Evolutionary conservation across 768 basidiomycete species (phyloP), one percentile per base, ranked within the genome.

Genomic region (Calocybe cyanea): DNA sequence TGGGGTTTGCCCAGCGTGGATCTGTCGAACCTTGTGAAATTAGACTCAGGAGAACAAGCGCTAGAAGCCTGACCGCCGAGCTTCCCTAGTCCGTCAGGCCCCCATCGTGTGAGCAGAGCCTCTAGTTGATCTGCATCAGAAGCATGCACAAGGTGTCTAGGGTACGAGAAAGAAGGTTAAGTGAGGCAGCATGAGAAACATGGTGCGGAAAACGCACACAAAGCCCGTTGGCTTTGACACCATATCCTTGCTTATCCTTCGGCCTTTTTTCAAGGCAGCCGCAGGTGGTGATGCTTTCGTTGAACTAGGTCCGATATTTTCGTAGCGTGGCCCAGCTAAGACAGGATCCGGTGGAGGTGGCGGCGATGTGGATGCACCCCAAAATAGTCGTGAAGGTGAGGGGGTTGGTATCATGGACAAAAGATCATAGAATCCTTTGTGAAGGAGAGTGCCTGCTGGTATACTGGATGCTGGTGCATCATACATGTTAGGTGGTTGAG

Each of bases 341-440:
- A 76, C 61, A 33, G 71, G 64, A 48, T 76, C 73, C 32, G 65
- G 50, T 39, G 57, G 58, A 50, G 55, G 40, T 51, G 62, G 48
- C 20, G 59, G 64, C 45, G 61, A 49, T 53, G 60, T 47, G 48
- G 71, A 56, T 55, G 64, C 38, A 58, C 73, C 77, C 75, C 81
- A 83, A 38, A 82, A 69, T 48, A 85, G 69, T 33, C 83, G 75
- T 41, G 84, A 85, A 14, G 85, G 79, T 35, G 75, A 77, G 37
- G 81, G 83, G 1, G 82, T 84, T 33, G 83, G 84, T 52, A 88
- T 86, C 71, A 89, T 76, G 19, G 87, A 74, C 30, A 90, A 72
- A 23, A 92, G 75, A 70, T 90, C 87, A 65, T 89, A 92, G 72
- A 91, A 91, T n/a, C 88, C 91, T 53, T 88, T 85, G 76, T 92